These are phyloP conservation scores for Clarireedia monteithiana DNA, from an alignment of 2,329 filamentous ascomycete species.

Conservation along the genomic window DNA sequence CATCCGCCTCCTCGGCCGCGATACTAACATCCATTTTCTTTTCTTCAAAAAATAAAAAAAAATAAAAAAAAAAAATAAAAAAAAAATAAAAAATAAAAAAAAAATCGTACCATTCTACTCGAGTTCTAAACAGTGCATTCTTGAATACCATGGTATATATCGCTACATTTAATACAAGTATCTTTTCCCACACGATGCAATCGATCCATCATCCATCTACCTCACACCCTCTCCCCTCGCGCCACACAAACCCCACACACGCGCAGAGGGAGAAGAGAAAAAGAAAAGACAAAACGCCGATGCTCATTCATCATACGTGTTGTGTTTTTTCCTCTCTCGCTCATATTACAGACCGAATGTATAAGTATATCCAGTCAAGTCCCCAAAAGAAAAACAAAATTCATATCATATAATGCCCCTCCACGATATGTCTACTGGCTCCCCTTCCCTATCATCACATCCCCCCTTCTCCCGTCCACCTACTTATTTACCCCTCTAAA, in stretches of 20 bases:
- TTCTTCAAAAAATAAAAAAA: too few species aligned
- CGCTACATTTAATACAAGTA: conserved; percentile 1
- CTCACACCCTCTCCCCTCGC: conserved; percentile 20
- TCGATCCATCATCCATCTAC: conserved; percentile 36
- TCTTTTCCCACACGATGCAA: conserved; percentile 6
- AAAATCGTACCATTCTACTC: too few species aligned
- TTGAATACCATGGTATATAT: conserved; percentile 8
- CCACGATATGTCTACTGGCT: too few species aligned
- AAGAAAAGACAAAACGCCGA: conserved; percentile 34
- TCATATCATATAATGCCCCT: neutral
- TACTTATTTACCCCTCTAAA: conserved; percentile 34
- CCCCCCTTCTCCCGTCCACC: too few species aligned
- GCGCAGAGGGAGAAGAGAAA: too few species aligned
- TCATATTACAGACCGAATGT: conserved; percentile 12
- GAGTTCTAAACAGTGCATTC: neutral
- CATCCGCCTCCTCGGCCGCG: too few species aligned
- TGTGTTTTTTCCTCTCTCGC: neutral
- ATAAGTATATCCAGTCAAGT: neutral
- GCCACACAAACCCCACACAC: too few species aligned
- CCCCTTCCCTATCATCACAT: too few species aligned
- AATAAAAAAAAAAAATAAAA: too few species aligned
- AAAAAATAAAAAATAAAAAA: too few species aligned
- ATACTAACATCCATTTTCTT: too few species aligned
- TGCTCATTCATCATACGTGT: conserved; percentile 37
- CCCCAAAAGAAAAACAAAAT: neutral